Percentiles rank a stretch among this genome's conserved stretches.
phyloP scores from a whole-genome alignment of 176 grass and related monocot species.

The Dactylis glomerata region DNA sequence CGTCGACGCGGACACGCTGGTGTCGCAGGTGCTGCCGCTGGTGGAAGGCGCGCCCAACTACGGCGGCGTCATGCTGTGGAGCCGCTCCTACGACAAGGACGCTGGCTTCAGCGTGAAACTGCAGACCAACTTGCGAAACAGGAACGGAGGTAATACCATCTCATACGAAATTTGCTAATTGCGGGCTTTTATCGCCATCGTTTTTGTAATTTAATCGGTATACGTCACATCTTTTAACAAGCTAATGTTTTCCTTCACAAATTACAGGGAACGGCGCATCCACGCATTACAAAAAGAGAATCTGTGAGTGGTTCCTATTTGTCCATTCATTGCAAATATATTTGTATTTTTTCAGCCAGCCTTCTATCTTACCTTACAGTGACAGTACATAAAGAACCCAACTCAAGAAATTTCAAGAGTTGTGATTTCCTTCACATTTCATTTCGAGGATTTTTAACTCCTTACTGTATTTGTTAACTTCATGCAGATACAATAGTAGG shows the following conservation, averaged over 20 bases:
- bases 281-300: slow-evolving; percentile 14
- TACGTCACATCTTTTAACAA: neutral
- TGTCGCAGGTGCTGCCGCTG: slow-evolving; percentile 39
- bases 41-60: slow-evolving; percentile 41
- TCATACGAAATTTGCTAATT: neutral
- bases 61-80: slow-evolving; percentile 75
- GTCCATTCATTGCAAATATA: neutral
- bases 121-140: slow-evolving; percentile 19
- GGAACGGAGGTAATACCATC: slow-evolving; percentile 2
- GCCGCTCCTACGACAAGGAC: slow-evolving; percentile 38
- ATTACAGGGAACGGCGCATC: slow-evolving; percentile 22
- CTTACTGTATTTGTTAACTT: neutral
- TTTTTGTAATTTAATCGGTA: neutral
- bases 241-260: neutral
- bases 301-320: slow-evolving; percentile 10
- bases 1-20: slow-evolving; percentile 39
- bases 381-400: neutral
- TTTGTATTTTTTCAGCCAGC: neutral
- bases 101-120: slow-evolving; percentile 45
- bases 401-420: neutral
- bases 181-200: neutral
- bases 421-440: neutral
- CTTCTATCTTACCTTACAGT: neutral
- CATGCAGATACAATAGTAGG: slow-evolving; percentile 34
- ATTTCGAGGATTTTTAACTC: neutral